phyloP scores from a whole-genome alignment of 352 stramenopile genomes.

The Globisporangium cederbergense region DNA sequence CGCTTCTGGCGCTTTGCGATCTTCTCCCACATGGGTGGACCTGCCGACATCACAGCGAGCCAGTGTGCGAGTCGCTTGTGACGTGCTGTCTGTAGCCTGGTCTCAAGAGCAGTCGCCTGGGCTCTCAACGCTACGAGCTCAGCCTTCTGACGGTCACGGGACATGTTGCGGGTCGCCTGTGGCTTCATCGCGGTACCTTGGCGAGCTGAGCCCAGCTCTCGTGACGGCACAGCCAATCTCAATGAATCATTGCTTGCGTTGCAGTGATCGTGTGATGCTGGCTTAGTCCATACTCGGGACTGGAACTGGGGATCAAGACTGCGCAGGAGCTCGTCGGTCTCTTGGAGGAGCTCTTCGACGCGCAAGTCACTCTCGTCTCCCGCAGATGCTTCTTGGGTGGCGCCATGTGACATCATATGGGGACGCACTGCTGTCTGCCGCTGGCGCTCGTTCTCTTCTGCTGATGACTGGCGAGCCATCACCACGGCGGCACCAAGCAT shows the following conservation, averaged over 20 bases:
- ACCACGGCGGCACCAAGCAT: no score
- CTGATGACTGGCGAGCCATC: no score
- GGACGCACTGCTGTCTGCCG: not conserved
- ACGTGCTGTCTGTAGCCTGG: not conserved
- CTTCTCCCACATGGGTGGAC: not conserved
- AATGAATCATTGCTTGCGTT: no score
- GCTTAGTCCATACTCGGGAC: no score
- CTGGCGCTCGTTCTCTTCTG: not conserved
- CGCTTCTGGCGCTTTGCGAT: not conserved
- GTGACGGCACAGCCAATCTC: not conserved
- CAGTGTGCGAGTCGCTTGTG: not conserved
- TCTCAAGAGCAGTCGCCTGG: not conserved
- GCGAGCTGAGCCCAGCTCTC: not conserved
- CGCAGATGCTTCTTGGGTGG: no score
- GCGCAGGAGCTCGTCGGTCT: not conserved
- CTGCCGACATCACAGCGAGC: not conserved
- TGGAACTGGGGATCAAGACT: not conserved
- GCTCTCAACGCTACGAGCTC: not conserved
- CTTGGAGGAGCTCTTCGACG: not conserved
- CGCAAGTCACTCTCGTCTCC: not conserved
- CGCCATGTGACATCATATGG: no score
- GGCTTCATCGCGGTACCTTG: not conserved
- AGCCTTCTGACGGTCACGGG: not conserved
- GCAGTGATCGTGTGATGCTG: no score
- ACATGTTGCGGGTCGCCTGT: not conserved